These are phyloP conservation scores for Globisporangium okanoganense DNA, from an alignment of 352 stramenopile genomes.

Conservation along the genomic window DNA sequence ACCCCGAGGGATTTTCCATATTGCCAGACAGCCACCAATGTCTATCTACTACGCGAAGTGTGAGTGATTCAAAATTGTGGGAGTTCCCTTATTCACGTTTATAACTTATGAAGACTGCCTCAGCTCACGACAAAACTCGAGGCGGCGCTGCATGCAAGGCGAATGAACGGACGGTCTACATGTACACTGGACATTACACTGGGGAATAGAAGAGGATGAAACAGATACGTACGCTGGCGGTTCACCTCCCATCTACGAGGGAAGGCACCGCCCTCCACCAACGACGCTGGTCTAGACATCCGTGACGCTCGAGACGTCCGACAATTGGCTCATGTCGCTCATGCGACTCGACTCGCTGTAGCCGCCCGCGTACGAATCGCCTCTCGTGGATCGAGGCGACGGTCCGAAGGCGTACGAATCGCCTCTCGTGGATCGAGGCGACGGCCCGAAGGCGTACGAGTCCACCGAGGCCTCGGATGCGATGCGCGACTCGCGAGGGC, in stretches of 20 bases:
- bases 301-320: slow-evolving; percentile 13
- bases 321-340: slow-evolving; percentile 50
- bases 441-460: slow-evolving; percentile 66
- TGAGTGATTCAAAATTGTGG: slow-evolving; percentile 6
- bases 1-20: slow-evolving; percentile 11
- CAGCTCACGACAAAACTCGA: background rate
- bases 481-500: slow-evolving; percentile 33
- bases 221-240: slow-evolving; percentile 2
- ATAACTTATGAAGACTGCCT: slow-evolving; percentile 16
- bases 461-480: slow-evolving; percentile 68
- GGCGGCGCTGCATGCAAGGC: slow-evolving; percentile 2
- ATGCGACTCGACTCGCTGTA: slow-evolving; percentile 53
- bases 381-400: slow-evolving; percentile 42
- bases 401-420: slow-evolving; percentile 73
- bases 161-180: slow-evolving; percentile 4
- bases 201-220: background rate
- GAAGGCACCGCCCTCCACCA: background rate
- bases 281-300: background rate
- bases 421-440: slow-evolving; percentile 36
- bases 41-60: background rate
- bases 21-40: background rate
- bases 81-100: slow-evolving; percentile 11
- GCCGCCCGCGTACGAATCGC: slow-evolving; percentile 66
- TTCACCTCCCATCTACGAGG: background rate
- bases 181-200: slow-evolving; percentile 8